phyloP scores from a whole-genome alignment of 306 rosid species.

The Senna tora region DNA sequence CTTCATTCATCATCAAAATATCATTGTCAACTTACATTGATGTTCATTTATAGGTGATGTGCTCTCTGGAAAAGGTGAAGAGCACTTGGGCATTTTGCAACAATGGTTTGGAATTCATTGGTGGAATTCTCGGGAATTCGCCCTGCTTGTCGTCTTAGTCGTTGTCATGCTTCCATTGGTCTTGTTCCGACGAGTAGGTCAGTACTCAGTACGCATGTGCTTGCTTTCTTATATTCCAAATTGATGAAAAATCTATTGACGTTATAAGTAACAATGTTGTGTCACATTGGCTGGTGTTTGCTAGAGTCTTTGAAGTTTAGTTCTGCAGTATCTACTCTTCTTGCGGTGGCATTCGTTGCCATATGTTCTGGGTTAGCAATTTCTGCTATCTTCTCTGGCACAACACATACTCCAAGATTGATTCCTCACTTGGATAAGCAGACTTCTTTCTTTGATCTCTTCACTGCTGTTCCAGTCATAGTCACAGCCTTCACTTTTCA shows the following conservation, averaged over 20 bases:
- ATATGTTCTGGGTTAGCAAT: slow-evolving; percentile 82
- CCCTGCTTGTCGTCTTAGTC: slow-evolving; percentile 57
- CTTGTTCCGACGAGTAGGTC: slow-evolving; percentile 73
- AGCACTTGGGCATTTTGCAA: slow-evolving; percentile 83
- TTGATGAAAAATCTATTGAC: slow-evolving; percentile 8
- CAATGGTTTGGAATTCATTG: slow-evolving; percentile 95
- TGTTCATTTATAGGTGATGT: slow-evolving; percentile 68
- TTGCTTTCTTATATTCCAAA: slow-evolving; percentile 23
- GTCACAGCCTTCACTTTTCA: slow-evolving; percentile 95
- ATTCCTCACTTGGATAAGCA: slow-evolving; percentile 66
- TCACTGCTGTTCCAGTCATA: slow-evolving; percentile 91
- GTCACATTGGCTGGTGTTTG: slow-evolving; percentile 20
- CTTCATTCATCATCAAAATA: neutral
- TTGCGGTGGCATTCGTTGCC: slow-evolving; percentile 85
- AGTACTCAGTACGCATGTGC: slow-evolving; percentile 31
- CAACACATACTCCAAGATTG: slow-evolving; percentile 65
- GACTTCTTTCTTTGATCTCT: slow-evolving; percentile 83
- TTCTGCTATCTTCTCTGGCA: slow-evolving; percentile 66
- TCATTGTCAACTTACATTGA: neutral
- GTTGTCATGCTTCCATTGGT: slow-evolving; percentile 77
- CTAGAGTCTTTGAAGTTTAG: slow-evolving; percentile 81
- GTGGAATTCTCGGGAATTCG: slow-evolving; percentile 89
- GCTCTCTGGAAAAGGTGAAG: slow-evolving; percentile 68
- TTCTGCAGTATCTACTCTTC: slow-evolving; percentile 74
- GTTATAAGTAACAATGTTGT: neutral